Base-by-base conservation (phyloP, 2,329 filamentous ascomycete genomes). In the Epichloe bromicola region DNA sequence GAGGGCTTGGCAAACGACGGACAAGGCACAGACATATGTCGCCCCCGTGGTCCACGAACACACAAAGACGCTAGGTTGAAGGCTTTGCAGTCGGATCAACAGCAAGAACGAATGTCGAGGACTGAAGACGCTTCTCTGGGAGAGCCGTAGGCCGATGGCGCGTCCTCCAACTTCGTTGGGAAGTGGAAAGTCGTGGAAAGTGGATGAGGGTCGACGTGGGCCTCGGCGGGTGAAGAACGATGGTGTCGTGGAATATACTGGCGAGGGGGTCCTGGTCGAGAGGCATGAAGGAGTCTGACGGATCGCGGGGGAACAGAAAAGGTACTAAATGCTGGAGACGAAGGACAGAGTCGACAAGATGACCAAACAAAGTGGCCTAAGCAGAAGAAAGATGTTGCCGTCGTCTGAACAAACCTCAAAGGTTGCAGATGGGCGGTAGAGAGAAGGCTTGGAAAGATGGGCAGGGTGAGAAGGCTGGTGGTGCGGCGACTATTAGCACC, bases 381-480 rank as follows among this genome's bases (percentile, higher is more conserved):
- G 42, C 12, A 44, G 33, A 43, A 51, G 49, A 45, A 38, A 26
- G 34, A 46, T n/a, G 6, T n/a, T 36, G 46, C 38, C 33, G 43
- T 48, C 20, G 46, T 23, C 36, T 36, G 34, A 34, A 49, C 48
- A 45, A 46, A 41, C 43, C 47, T 37, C 42, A 20, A 34, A 41
- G 17, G 33, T 44, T 50, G 51, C 44, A 39, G 46, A 40, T 49
- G 43, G 23, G 46, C 46, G 44, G 45, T 45, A 23, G 52, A 40
- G 50, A 46, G 49, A 46, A 48, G 52, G 46, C 39, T 44, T 49
- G 42, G 30, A 47, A 46, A 43, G 41, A 17, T 38, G 30, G 42
- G 46, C 50, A 49, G 49, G 50, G 42, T 47, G 52, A 48, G 52
- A 41, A 51, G 50, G 46, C 46, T 49, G 46, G 51, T 49, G 46